Evolutionary conservation across 768 basidiomycete species (phyloP).

Genomic region (Roridomyces roridus): DNA sequence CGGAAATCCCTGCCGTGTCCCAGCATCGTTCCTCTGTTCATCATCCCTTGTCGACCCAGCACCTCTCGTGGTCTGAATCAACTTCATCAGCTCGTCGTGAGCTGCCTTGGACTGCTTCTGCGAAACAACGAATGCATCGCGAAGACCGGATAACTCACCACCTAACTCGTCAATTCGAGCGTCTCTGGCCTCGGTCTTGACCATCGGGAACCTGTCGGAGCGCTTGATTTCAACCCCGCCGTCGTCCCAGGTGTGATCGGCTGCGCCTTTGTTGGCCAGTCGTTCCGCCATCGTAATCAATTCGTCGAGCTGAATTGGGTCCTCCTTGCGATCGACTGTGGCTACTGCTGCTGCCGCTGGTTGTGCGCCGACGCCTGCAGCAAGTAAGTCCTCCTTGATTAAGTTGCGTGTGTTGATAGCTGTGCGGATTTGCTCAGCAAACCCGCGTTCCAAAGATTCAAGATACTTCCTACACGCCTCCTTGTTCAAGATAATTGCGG

Average conservation of each 20-base stretch:
- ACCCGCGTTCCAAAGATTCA: conserved; percentile 10
- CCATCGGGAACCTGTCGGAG: conserved; percentile 2
- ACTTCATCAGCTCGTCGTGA: conserved; percentile 16
- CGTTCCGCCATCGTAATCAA: conserved; percentile 17
- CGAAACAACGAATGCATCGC: conserved; percentile 1
- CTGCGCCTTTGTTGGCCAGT: not conserved
- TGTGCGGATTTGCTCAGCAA: conserved; percentile 1
- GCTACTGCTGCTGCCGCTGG: not conserved
- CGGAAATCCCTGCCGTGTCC: not conserved
- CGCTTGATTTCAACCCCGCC: not conserved
- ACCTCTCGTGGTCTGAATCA: not conserved
- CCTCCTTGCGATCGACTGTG: conserved; percentile 6
- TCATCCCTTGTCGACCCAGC: not conserved
- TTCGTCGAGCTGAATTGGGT: conserved; percentile 10
- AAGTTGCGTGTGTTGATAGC: conserved; percentile 6
- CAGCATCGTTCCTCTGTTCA: not conserved
- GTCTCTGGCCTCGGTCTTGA: conserved; percentile 11
- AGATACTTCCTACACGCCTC: conserved; percentile 13
- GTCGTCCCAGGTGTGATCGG: not conserved
- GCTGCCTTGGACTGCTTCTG: conserved; percentile 1
- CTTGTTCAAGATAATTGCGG: conserved; percentile 16
- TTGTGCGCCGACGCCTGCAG: not conserved
- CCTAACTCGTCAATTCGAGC: conserved; percentile 2
- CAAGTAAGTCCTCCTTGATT: conserved; percentile 6
- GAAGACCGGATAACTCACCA: not conserved